phyloP scores from a whole-genome alignment of 1,139 yeast genomes.

The Blastobotrys aristatus region DNA sequence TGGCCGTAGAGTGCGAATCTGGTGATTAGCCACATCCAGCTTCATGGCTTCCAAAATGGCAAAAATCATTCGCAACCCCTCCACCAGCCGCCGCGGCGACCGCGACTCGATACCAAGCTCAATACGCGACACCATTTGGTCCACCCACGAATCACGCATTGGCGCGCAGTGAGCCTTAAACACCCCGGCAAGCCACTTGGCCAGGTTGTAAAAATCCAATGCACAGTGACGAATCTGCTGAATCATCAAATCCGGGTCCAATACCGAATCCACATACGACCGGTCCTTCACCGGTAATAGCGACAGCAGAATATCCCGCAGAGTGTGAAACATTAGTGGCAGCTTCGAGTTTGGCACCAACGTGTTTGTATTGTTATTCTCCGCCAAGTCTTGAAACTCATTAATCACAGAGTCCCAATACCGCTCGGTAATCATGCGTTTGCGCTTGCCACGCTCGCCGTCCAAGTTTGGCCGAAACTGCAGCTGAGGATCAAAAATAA shows the following conservation, averaged over 20 bases:
- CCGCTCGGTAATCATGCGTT: constrained; percentile 67
- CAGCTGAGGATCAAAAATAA: constrained; percentile 84
- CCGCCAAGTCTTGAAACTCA: constrained; percentile 42
- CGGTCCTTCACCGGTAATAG: constrained; percentile 78
- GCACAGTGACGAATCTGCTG: constrained; percentile 70
- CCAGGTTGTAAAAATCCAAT: constrained; percentile 62
- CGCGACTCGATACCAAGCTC: constrained; percentile 52
- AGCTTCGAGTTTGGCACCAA: constrained; percentile 38
- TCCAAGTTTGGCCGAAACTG: constrained; percentile 90
- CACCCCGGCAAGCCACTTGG: constrained; percentile 65
- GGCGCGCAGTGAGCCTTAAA: constrained; percentile 91
- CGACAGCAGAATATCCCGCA: constrained; percentile 69
- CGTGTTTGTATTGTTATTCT: constrained; percentile 9
- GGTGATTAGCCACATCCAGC: constrained; percentile 92
- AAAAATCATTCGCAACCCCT: constrained; percentile 73
- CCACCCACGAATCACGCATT: constrained; percentile 89
- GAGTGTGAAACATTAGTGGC: constrained; percentile 66
- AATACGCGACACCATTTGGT: constrained; percentile 71
- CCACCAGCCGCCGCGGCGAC: constrained; percentile 56
- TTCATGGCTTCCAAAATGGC: constrained; percentile 94
- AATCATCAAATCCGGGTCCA: constrained; percentile 71
- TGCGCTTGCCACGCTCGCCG: constrained; percentile 82
- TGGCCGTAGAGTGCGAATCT: constrained; percentile 79
- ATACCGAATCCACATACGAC: constrained; percentile 59
- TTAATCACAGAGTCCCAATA: constrained; percentile 76